phyloP scores from a whole-genome alignment of 805 yeast genomes.

The Candida patagonica region DNA sequence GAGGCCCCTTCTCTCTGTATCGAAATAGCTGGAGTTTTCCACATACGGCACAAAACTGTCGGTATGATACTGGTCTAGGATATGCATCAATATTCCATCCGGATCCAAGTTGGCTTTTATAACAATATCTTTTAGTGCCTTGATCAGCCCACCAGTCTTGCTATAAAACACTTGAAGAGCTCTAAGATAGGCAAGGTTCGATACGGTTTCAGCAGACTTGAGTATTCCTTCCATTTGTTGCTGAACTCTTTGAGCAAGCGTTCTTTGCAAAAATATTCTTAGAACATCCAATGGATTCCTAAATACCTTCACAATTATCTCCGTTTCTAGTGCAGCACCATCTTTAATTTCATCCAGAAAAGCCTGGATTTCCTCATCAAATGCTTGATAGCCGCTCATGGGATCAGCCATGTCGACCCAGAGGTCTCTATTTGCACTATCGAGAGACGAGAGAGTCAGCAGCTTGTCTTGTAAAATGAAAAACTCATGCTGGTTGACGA shows the following conservation, averaged over 20 bases:
- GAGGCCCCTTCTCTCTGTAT: constrained; percentile 57
- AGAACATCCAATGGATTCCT: constrained; percentile 57
- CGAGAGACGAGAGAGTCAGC: constrained; percentile 25
- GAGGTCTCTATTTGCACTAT: constrained; percentile 21
- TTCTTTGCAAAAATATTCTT: constrained; percentile 60
- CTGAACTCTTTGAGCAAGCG: constrained; percentile 59
- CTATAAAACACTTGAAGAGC: constrained; percentile 59
- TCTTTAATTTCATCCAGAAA: constrained; percentile 45
- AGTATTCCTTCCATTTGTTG: constrained; percentile 43
- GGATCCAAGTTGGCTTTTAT: constrained; percentile 26
- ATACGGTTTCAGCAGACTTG: constrained; percentile 48
- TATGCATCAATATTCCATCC: constrained; percentile 32
- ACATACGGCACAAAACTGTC: constrained; percentile 67
- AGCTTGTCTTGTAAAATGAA: constrained; percentile 42
- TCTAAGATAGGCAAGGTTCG: constrained; percentile 63
- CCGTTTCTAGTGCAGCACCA: constrained; percentile 56
- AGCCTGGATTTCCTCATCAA: constrained; percentile 43
- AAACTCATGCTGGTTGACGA: constrained; percentile 69
- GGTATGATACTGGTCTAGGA: constrained; percentile 63
- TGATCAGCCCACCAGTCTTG: constrained; percentile 49
- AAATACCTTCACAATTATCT: constrained; percentile 65
- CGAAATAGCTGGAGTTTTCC: constrained; percentile 59
- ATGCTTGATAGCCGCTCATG: constrained; percentile 35
- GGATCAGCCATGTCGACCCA: constrained; percentile 63
- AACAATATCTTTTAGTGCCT: constrained; percentile 55